These are phyloP conservation scores for Russula sp. DNA, from an alignment of 768 basidiomycete species.

Conservation along the genomic window DNA sequence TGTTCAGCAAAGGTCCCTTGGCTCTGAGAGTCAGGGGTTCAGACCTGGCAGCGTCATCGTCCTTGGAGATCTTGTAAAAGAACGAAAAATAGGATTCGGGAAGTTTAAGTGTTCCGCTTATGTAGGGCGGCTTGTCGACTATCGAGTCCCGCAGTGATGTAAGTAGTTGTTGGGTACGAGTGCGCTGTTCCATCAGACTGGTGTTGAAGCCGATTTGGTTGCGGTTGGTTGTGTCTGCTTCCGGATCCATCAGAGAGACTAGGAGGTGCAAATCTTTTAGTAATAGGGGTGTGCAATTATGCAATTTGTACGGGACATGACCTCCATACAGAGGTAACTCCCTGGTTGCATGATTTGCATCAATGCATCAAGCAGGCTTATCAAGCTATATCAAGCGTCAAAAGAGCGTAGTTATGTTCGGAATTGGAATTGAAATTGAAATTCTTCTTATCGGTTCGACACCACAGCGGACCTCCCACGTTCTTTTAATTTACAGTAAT, in stretches of 20 bases:
- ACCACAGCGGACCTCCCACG: not conserved
- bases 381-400: too few species aligned
- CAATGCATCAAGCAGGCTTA: too few species aligned
- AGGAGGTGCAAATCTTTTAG: too few species aligned
- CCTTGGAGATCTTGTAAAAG: not conserved
- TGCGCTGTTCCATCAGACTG: not conserved
- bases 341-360: too few species aligned
- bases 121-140: conserved; percentile 22
- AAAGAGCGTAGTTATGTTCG: too few species aligned
- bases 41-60: conserved; percentile 1
- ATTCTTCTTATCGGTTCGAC: not conserved
- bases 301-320: too few species aligned
- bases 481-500: too few species aligned
- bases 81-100: not conserved
- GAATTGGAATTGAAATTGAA: not conserved
- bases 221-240: too few species aligned
- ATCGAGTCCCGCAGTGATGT: conserved; percentile 16
- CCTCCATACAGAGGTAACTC: too few species aligned
- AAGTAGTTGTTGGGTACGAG: not conserved
- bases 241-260: too few species aligned
- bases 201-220: too few species aligned
- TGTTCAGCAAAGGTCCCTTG: not conserved
- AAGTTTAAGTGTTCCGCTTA: not conserved
- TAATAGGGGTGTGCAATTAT: too few species aligned
- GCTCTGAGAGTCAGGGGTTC: conserved; percentile 31